Conservation (phyloP, 495 filamentous ascomycete species). For the Xylaria grammica region DNA sequence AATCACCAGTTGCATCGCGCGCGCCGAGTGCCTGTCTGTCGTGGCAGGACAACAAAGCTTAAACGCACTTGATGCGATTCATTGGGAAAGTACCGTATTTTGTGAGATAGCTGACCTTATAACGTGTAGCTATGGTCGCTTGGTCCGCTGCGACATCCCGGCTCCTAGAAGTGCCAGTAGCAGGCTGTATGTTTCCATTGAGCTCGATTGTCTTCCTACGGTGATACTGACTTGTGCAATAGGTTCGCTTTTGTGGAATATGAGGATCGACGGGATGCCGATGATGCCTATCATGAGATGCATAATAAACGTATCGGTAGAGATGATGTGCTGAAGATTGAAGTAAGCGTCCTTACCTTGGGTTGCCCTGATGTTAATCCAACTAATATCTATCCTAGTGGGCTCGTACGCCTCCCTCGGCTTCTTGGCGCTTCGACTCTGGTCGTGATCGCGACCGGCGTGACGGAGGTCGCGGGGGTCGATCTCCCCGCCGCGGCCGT, state of each 20-base stretch:
- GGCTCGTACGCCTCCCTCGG: constrained; percentile 97
- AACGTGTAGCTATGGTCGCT: constrained; percentile 84
- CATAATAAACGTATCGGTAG: constrained; percentile 98
- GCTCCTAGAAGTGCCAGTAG: constrained; percentile 91
- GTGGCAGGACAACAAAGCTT: constrained; percentile 39
- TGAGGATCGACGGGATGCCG: constrained; percentile 97
- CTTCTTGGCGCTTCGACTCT: constrained; percentile 97
- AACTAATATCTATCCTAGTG: constrained; percentile 63
- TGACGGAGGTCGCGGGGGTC: constrained; percentile 59
- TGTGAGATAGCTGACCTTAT: constrained; percentile 47
- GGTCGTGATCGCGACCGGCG: constrained; percentile 74
- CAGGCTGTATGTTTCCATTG: constrained; percentile 78
- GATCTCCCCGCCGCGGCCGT: constrained; percentile 79
- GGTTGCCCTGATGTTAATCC: not conserved
- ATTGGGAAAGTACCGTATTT: constrained; percentile 38
- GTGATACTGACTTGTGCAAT: constrained; percentile 36
- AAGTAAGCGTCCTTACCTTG: constrained; percentile 62
- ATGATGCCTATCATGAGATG: constrained; percentile 99
- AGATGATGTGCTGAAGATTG: constrained; percentile 96
- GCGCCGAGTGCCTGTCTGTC: constrained; percentile 45
- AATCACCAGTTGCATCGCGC: constrained; percentile 35
- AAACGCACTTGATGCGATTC: constrained; percentile 33
- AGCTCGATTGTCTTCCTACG: not conserved
- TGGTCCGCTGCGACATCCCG: constrained; percentile 98
- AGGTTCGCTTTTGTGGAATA: constrained; percentile 99